Evolutionary conservation across 768 basidiomycete genomes (phyloP).

Genomic region (Leccinum obscurum): DNA sequence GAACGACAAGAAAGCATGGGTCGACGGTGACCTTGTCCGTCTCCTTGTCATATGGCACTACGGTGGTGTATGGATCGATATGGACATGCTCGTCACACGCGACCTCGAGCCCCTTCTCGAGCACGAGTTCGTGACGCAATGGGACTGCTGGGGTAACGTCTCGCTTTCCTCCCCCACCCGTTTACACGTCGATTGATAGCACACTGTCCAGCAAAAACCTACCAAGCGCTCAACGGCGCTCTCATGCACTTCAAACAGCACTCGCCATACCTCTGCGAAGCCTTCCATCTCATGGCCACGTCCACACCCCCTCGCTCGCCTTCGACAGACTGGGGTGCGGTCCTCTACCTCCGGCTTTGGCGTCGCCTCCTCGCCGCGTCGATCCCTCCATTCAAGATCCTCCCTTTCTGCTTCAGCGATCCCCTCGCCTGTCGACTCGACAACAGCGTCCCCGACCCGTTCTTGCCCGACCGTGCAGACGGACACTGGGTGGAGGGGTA

Average conservation of each 20-base stretch:
- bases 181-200: slow-evolving; percentile 8
- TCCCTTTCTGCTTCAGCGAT: slow-evolving; percentile 95
- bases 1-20: slow-evolving; percentile 81
- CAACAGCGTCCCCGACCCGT: slow-evolving; percentile 92
- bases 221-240: slow-evolving; percentile 86
- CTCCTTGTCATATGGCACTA: slow-evolving; percentile 83
- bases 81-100: slow-evolving; percentile 91
- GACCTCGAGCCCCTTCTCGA: slow-evolving; percentile 84
- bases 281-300: slow-evolving; percentile 86
- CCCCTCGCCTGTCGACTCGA: slow-evolving; percentile 87
- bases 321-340: slow-evolving; percentile 92
- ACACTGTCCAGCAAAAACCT: slow-evolving; percentile 57
- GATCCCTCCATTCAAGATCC: slow-evolving; percentile 84
- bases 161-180: neutral
- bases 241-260: slow-evolving; percentile 88
- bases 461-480: slow-evolving; percentile 51
- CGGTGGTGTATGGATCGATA: slow-evolving; percentile 96
- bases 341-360: slow-evolving; percentile 89
- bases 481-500: slow-evolving; percentile 58
- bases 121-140: slow-evolving; percentile 96
- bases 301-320: slow-evolving; percentile 72
- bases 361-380: slow-evolving; percentile 73
- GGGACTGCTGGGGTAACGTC: slow-evolving; percentile 91
- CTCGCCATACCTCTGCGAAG: slow-evolving; percentile 97
- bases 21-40: slow-evolving; percentile 92